Conservation (phyloP, 108 stramenopile genomes). For the Cylindrotheca closterium region DNA sequence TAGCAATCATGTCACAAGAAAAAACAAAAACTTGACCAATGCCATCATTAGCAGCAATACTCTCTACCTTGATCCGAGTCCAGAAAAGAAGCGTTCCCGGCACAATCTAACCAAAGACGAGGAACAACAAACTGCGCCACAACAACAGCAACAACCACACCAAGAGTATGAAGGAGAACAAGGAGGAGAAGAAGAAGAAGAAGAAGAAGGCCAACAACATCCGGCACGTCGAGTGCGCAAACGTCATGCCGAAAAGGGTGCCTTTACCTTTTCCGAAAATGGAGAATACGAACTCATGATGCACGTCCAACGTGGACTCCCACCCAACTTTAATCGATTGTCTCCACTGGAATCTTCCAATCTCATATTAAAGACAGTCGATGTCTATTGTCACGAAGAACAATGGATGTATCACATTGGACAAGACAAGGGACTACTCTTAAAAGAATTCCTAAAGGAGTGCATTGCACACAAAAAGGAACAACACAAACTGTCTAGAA, state of each 20-base stretch:
- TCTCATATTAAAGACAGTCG: slow-evolving; percentile 40
- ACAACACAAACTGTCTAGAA: neutral
- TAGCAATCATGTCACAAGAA: too few relatives aligned
- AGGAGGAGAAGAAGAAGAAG: too few relatives aligned
- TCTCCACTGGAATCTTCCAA: slow-evolving; percentile 6
- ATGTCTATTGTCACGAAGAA: slow-evolving; percentile 60
- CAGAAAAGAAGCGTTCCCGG: too few relatives aligned
- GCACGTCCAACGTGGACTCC: neutral
- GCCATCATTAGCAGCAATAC: too few relatives aligned
- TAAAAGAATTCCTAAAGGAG: slow-evolving; percentile 29
- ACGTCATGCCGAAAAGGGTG: neutral
- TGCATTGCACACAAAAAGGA: neutral
- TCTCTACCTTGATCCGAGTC: too few relatives aligned
- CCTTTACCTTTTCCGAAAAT: neutral
- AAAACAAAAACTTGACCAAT: too few relatives aligned
- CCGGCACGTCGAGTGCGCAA: too few relatives aligned
- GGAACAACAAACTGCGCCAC: too few relatives aligned
- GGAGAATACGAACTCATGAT: slow-evolving; percentile 1
- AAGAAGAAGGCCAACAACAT: too few relatives aligned
- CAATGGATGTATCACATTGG: slow-evolving; percentile 94
- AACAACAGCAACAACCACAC: neutral
- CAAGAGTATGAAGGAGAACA: too few relatives aligned
- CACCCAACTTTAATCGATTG: neutral
- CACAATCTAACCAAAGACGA: too few relatives aligned
- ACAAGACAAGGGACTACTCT: slow-evolving; percentile 57